Evolutionary conservation across 164 flowering plant genomes (phyloP), one percentile per base, ranked within the genome.

Genomic region (Saururus chinensis): DNA sequence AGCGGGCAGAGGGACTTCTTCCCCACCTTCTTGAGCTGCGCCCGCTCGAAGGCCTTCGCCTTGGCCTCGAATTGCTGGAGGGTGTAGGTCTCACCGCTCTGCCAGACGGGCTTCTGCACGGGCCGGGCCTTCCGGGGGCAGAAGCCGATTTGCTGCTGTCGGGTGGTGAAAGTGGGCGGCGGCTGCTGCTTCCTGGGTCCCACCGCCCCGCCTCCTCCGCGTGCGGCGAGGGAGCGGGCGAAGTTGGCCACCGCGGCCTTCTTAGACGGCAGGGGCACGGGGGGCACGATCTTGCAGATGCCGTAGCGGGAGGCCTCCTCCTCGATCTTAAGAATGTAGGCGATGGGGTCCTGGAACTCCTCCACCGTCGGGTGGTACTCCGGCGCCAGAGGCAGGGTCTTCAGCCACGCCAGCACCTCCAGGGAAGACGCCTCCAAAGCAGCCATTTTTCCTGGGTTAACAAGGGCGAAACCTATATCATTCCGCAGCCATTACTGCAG

Each of bases 231-330:
- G 0, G 95, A 88, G n/a, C 81, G 77, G 71, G 81, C 87, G 30
- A 91, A 78, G 75, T 90, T 84, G 9, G 85, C 40, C 58, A 87
- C 68, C 1, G 77, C 78, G 1, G 92, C 71, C 60, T 95, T 95
- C 74, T 81, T 88, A 0, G 91, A 68, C 5, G 79, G 70, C 1
- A 88, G 74, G 0, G 87, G 81, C 0, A 95, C 76, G 0, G 99
- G 99, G n/a, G 99, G 99, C 0, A 95, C 79, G 77, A 95, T 95
- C 79, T 95, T 95, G 78, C 99, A 95, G 81, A 95, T 95, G 40
- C 99, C 99, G 61, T 72, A 95, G 37, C 71, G 68, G 25, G 96
- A 82, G 23, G 99, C 99, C 54, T 95, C 96, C 30, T 86, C 82
- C 69, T 95, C 99, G 80, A 95, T 89, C 80, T 95, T 95, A 68